Percentiles rank a stretch among this genome's conserved stretches.
Evolutionary conservation across 202 grass and related monocot genomes (phyloP).

Genomic region (Brachypodium distachyon): DNA sequence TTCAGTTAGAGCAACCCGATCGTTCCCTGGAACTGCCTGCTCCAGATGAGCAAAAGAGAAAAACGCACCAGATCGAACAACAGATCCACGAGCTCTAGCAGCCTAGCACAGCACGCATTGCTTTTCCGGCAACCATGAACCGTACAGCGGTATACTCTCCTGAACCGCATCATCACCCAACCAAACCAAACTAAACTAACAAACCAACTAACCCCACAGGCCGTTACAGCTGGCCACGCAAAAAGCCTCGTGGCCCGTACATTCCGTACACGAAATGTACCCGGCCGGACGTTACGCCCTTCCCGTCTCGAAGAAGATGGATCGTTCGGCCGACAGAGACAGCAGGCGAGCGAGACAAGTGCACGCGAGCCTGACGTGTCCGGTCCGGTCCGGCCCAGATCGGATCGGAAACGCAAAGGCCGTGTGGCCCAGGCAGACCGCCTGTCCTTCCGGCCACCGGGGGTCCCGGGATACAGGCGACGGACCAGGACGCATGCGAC

Average conservation of each 20-base stretch:
- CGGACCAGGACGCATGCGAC: background rate
- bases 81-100: too few species aligned
- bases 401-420: background rate
- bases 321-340: too few species aligned
- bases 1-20: too few species aligned
- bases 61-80: too few species aligned
- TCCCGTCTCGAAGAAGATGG: too few species aligned
- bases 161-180: background rate
- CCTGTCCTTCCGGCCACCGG: too few species aligned
- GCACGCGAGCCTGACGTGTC: background rate
- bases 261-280: background rate
- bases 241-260: background rate
- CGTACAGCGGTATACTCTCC: background rate
- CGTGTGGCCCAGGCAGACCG: background rate
- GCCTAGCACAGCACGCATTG: background rate
- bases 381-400: background rate
- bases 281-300: too few species aligned
- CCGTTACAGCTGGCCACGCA: background rate
- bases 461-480: too few species aligned
- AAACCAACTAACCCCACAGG: too few species aligned
- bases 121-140: background rate
- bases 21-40: too few species aligned
- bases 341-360: background rate
- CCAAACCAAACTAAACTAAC: background rate
- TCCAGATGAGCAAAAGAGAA: too few species aligned